A percentile compares a stretch with the other conserved stretches of the same genome.
These are phyloP conservation scores for Corylus americana DNA, from an alignment of 306 rosid genomes.

Conservation along the genomic window DNA sequence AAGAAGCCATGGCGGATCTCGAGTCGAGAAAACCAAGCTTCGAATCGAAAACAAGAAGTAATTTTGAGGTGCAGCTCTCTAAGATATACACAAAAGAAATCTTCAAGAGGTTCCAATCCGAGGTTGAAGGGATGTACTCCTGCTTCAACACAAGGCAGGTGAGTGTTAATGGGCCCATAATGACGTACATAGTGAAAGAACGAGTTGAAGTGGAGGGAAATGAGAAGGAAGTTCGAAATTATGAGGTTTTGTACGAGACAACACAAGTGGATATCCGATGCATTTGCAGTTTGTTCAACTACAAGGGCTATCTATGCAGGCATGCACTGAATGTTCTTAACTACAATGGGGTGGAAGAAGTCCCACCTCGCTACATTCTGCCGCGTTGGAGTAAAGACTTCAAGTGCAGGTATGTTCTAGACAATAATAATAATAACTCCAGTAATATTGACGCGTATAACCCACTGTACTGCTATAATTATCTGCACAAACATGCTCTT, in stretches of 20 bases:
- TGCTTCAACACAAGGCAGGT: slow-evolving; percentile 79
- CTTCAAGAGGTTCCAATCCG: slow-evolving; percentile 57
- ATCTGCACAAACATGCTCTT: slow-evolving; percentile 57
- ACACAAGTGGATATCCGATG: slow-evolving; percentile 63
- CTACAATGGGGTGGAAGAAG: slow-evolving; percentile 67
- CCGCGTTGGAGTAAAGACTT: slow-evolving; percentile 70
- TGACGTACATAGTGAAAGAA: slow-evolving; percentile 71
- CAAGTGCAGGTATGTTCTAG: slow-evolving; percentile 43
- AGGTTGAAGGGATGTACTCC: slow-evolving; percentile 73
- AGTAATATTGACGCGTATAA: slow-evolving; percentile 27
- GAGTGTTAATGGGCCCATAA: slow-evolving; percentile 58
- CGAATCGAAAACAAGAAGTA: slow-evolving; percentile 55
- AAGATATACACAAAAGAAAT: slow-evolving; percentile 62
- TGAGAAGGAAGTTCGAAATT: slow-evolving; percentile 54
- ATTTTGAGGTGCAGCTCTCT: slow-evolving; percentile 63
- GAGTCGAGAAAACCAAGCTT: slow-evolving; percentile 48
- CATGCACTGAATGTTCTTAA: slow-evolving; percentile 72
- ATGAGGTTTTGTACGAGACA: slow-evolving; percentile 65
- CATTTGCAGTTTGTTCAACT: slow-evolving; percentile 80
- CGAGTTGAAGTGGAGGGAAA: slow-evolving; percentile 55
- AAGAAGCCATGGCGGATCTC: slow-evolving; percentile 55
- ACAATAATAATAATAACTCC: slow-evolving; percentile 13
- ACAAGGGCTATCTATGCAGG: slow-evolving; percentile 77
- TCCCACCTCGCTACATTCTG: slow-evolving; percentile 67
- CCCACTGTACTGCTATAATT: slow-evolving; percentile 38